Conservation (phyloP, 2,329 filamentous ascomycete species). For the Trichoderma sp. region DNA sequence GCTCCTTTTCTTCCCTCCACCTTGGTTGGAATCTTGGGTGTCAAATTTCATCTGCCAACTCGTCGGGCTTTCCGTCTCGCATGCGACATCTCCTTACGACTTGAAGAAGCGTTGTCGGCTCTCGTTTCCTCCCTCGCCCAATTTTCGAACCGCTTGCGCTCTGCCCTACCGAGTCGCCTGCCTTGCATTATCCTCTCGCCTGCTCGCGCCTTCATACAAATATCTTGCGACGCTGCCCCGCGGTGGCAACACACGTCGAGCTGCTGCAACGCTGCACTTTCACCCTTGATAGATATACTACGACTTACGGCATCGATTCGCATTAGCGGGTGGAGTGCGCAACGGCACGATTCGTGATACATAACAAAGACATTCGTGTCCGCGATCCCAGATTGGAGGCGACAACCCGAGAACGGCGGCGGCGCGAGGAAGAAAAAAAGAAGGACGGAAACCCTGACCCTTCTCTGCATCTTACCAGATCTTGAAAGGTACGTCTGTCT, state of each 20-base stretch:
- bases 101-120: constrained; percentile 9
- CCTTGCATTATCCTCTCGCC: neutral
- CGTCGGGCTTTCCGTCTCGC: constrained; percentile 3
- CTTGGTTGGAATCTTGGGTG: neutral
- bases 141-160: neutral
- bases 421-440: neutral
- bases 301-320: neutral
- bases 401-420: neutral
- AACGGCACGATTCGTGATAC: neutral
- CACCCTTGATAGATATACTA: neutral
- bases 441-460: neutral
- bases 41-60: neutral
- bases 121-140: constrained; percentile 1
- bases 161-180: neutral
- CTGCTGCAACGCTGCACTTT: neutral
- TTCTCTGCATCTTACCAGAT: neutral
- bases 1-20: constrained; percentile 10
- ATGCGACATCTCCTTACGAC: constrained; percentile 5
- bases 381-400: neutral
- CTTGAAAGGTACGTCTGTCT: neutral
- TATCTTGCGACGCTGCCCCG: constrained; percentile 8
- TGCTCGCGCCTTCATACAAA: constrained; percentile 1
- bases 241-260: constrained; percentile 3
- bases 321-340: neutral
- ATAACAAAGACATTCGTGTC: neutral